phyloP scores from a whole-genome alignment of 495 filamentous ascomycete genomes.

The Tetracladium marchalianum region DNA sequence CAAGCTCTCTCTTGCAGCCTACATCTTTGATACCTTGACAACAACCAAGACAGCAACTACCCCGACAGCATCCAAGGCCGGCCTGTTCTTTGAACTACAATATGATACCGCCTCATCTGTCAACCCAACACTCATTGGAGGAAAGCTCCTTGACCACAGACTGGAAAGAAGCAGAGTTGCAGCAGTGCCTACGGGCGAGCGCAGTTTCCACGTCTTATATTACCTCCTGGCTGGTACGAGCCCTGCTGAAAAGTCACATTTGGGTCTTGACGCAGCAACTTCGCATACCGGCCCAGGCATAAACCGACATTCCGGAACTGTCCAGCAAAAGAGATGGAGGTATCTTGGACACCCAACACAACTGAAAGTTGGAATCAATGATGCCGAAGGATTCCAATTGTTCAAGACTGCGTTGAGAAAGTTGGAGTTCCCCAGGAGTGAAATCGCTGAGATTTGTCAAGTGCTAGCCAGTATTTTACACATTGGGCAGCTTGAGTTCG shows the following conservation, averaged over 20 bases:
- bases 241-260: constrained; percentile 75
- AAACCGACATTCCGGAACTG: constrained; percentile 29
- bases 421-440: constrained; percentile 82
- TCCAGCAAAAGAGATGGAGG: constrained; percentile 72
- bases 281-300: constrained; percentile 21
- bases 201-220: constrained; percentile 93
- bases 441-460: constrained; percentile 96
- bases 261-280: constrained; percentile 60
- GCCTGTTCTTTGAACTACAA: constrained; percentile 89
- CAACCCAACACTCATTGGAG: constrained; percentile 77
- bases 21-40: constrained; percentile 90
- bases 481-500: constrained; percentile 90
- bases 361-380: constrained; percentile 92
- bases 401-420: constrained; percentile 95
- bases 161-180: constrained; percentile 85
- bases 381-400: constrained; percentile 87
- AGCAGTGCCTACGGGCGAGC: constrained; percentile 84
- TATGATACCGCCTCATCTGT: constrained; percentile 82
- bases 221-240: constrained; percentile 92
- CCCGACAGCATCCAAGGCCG: constrained; percentile 88
- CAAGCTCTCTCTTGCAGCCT: constrained; percentile 86
- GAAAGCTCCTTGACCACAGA: constrained; percentile 87
- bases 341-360: constrained; percentile 96
- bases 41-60: constrained; percentile 97
- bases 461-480: constrained; percentile 85